Conservation (phyloP, 2,329 filamentous ascomycete genomes). For the Calonectria henricotiae region DNA sequence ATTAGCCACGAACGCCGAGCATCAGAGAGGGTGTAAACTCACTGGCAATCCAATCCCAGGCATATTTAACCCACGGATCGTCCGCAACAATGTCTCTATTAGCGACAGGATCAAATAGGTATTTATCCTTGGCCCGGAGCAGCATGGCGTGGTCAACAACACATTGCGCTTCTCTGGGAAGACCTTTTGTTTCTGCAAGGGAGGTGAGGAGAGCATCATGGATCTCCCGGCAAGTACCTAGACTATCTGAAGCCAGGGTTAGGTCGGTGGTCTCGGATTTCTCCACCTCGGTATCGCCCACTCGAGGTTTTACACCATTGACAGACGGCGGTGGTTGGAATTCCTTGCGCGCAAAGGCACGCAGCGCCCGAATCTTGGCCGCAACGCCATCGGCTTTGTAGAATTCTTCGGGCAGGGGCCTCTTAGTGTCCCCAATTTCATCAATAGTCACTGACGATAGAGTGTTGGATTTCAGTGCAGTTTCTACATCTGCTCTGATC, state of each 20-base stretch:
- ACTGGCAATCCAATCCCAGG: conserved; percentile 86
- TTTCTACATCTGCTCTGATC: conserved; percentile 62
- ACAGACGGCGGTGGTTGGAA: conserved; percentile 43
- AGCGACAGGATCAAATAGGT: conserved; percentile 75
- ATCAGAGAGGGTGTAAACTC: conserved; percentile 50
- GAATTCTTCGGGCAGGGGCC: conserved; percentile 62
- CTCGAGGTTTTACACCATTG: conserved; percentile 50
- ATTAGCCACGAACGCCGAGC: conserved; percentile 41
- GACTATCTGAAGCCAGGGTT: conserved; percentile 59
- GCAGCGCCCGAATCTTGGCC: conserved; percentile 67
- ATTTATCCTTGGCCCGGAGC: conserved; percentile 74
- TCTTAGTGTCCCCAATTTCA: conserved; percentile 58
- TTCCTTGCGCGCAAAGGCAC: conserved; percentile 58
- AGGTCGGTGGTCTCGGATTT: conserved; percentile 58
- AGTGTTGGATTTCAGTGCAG: conserved; percentile 58
- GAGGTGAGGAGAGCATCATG: conserved; percentile 71
- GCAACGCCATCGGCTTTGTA: conserved; percentile 62
- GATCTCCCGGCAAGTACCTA: conserved; percentile 69
- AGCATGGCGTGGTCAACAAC: conserved; percentile 74
- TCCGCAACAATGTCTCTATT: conserved; percentile 80
- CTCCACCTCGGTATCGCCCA: conserved; percentile 50
- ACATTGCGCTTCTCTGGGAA: conserved; percentile 68
- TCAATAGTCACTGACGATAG: conserved; percentile 57
- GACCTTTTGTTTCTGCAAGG: conserved; percentile 63
- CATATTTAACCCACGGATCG: conserved; percentile 81